Evolutionary conservation across 345 rosid genomes (phyloP).

Genomic region (Trapa incisa): DNA sequence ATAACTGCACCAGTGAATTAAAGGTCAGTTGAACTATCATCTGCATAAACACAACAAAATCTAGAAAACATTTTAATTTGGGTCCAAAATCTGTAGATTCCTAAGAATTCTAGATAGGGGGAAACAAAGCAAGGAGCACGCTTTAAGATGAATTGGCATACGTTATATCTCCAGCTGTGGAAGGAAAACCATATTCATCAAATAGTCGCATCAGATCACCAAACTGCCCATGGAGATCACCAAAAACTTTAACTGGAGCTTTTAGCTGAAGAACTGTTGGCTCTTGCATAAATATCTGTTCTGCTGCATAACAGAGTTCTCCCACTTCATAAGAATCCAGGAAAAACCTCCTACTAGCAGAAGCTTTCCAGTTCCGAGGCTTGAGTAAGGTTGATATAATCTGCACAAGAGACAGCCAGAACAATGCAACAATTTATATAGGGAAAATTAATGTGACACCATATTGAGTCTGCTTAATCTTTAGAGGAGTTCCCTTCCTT

Average conservation of each 20-base stretch:
- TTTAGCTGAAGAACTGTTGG: constrained; percentile 89
- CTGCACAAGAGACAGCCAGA: constrained; percentile 33
- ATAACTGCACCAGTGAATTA: not conserved
- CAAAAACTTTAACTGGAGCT: constrained; percentile 93
- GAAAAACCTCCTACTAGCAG: constrained; percentile 86
- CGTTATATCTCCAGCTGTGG: constrained; percentile 98
- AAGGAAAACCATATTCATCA: constrained; percentile 97
- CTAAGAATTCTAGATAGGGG: not conserved
- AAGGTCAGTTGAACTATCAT: not conserved
- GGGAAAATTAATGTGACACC: not conserved
- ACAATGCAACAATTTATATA: not conserved
- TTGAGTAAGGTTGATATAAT: constrained; percentile 73
- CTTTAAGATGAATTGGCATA: constrained; percentile 23
- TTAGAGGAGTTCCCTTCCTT: not conserved
- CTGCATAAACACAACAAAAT: not conserved
- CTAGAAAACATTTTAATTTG: not conserved
- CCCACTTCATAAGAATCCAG: constrained; percentile 97
- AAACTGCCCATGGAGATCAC: constrained; percentile 96
- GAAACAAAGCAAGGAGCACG: not conserved
- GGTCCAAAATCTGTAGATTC: not conserved
- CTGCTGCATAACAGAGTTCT: constrained; percentile 97
- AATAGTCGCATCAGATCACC: constrained; percentile 94
- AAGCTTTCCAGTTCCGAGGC: constrained; percentile 98
- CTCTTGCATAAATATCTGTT: constrained; percentile 95
- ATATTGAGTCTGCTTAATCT: not conserved